Evolutionary conservation across 192 early-diverging fungal species (phyloP).

Genomic region (Coemansia sp.): DNA sequence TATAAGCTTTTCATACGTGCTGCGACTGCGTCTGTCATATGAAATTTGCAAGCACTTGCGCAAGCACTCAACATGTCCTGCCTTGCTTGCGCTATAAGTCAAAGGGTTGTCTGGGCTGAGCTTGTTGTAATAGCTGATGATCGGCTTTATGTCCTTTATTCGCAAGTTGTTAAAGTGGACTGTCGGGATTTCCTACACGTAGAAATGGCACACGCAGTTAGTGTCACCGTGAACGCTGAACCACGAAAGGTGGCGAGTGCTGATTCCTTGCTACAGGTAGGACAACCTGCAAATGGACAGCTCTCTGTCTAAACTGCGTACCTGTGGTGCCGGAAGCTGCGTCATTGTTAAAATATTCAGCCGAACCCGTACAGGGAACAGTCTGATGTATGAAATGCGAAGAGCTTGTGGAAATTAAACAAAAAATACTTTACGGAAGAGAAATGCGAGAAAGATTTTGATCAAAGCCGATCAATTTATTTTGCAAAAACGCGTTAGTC

Average conservation of each 20-base stretch:
- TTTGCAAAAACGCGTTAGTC: conserved; percentile 5
- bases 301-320: neutral
- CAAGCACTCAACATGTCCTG: neutral
- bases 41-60: neutral
- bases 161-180: conserved; percentile 15
- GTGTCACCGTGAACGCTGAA: neutral
- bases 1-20: conserved; percentile 12
- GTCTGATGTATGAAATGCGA: neutral
- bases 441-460: conserved; percentile 1
- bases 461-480: conserved; percentile 1
- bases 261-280: neutral
- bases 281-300: neutral
- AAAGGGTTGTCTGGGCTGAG: neutral
- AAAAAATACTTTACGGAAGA: conserved; percentile 1
- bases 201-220: neutral
- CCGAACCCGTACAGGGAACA: too few species aligned
- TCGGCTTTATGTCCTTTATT: conserved; percentile 21
- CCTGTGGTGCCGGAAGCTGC: neutral
- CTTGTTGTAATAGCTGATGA: conserved; percentile 8
- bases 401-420: conserved; percentile 2
- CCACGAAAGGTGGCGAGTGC: neutral
- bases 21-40: neutral
- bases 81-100: neutral
- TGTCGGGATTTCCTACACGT: neutral
- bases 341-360: neutral